phyloP scores from a whole-genome alignment of 371 early-diverging fungal genomes.

The Circinella minor region DNA sequence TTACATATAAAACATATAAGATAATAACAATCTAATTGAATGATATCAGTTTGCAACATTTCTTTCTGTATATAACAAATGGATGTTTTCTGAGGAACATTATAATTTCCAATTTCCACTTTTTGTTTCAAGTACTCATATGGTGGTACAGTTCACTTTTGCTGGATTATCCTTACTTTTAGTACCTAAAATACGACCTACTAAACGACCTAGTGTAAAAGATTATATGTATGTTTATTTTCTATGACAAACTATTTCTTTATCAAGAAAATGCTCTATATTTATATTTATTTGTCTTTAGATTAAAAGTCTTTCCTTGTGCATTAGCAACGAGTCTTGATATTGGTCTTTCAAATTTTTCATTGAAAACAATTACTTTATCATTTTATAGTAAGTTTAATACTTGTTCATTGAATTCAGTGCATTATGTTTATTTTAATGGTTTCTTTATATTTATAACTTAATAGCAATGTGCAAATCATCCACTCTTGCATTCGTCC shows the following conservation, averaged over 20 bases:
- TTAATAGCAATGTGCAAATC: conserved; percentile 89
- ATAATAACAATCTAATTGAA: too few relatives aligned
- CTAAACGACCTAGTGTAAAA: conserved; percentile 47
- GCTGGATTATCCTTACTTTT: conserved; percentile 59
- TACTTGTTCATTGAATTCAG: too few relatives aligned
- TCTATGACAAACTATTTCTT: too few relatives aligned
- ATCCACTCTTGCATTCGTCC: conserved; percentile 84
- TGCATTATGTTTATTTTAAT: not conserved
- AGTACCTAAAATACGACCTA: conserved; percentile 61
- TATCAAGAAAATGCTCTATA: too few relatives aligned
- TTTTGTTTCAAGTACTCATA: conserved; percentile 77
- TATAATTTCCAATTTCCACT: conserved; percentile 82
- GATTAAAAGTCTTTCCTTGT: conserved; percentile 79
- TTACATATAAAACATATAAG: conserved; percentile 1
- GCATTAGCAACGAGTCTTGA: conserved; percentile 89
- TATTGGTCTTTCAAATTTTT: conserved; percentile 88
- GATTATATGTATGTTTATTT: conserved; percentile 62
- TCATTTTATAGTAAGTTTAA: conserved; percentile 80
- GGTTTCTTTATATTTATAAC: conserved; percentile 4
- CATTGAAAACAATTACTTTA: conserved; percentile 83
- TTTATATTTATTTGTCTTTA: conserved; percentile 5
- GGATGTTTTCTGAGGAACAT: conserved; percentile 80
- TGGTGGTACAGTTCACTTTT: conserved; percentile 72
- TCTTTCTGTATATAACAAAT: conserved; percentile 87
- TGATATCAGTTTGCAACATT: conserved; percentile 61